Base-by-base conservation (phyloP, 2,329 filamentous ascomycete genomes). In the Aspergillus cejpii region DNA sequence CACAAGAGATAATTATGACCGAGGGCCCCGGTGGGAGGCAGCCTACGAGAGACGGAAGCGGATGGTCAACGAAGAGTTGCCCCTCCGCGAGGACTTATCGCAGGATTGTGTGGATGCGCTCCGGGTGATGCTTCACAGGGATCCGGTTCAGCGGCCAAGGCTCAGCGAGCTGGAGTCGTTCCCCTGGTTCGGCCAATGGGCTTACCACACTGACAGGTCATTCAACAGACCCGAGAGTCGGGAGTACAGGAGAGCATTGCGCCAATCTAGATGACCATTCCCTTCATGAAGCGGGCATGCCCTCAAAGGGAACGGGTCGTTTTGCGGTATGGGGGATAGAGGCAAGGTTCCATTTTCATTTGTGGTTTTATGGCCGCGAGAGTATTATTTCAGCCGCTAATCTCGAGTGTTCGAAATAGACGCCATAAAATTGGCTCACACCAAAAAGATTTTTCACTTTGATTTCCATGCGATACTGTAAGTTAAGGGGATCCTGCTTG, bases 91-190 rank as follows among this genome's bases (percentile, higher is more conserved):
- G 37, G 44, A 41, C 7, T 37, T 65, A 10, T 59, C 59, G 5
- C 61, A 63, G 43, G 62, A 62, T 40, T 65, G 61, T 33, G 52
- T 52, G 21, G 63, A 65, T 44, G 48, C 57, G 8, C 38, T 66
- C 36, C 53, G 50, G 31, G 41, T 47, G 20, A 52, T 59, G 48
- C 41, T 65, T 17, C 47, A 48, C 7, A 58, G 51, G 39, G 45
- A 63, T 3, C 46, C 48, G 10, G 21, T 27, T 7, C 24, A 58
- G 12, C 49, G 62, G 37, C 57, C 61, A 3, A 52, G 44, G 0
- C 39, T 65, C 11, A 41, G 45, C 14, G 55, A 56, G 33, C 17
- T 64, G 47, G 39, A 29, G 6, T 40, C 48, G 5, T 59, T 59
- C 39, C 58, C 59, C 10, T 63, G 60, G 61, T 63, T 61, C 37